A percentile compares a stretch with the other conserved stretches of the same genome.
phyloP scores from a whole-genome alignment of 345 rosid genomes.

The Streptanthus diversifolius region DNA sequence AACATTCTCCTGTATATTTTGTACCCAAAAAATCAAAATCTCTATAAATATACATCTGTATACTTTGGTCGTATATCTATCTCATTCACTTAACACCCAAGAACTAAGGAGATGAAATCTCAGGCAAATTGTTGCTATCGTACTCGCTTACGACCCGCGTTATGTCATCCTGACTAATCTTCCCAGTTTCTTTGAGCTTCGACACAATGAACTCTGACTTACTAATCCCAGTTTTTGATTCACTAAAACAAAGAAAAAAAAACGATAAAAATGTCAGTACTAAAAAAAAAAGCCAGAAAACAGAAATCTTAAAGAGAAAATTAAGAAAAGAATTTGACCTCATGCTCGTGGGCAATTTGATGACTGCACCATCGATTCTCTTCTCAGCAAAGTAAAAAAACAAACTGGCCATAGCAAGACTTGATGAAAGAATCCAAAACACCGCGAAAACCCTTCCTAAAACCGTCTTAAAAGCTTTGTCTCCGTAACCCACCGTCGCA shows the following conservation, averaged over 20 bases:
- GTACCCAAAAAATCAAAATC: no score
- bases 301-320: no score
- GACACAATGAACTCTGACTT: constrained; percentile 66
- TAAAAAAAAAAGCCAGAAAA: no score
- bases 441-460: constrained; percentile 50
- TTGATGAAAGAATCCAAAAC: constrained; percentile 47
- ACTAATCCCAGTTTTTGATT: constrained; percentile 25
- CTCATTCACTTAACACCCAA: constrained; percentile 2
- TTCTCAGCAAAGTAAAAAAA: constrained; percentile 42
- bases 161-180: constrained; percentile 57
- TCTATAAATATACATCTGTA: no score
- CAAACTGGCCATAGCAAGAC: constrained; percentile 52
- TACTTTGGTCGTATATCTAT: no score
- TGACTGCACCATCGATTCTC: constrained; percentile 4
- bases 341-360: constrained; percentile 4
- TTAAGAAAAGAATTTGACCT: constrained; percentile 39
- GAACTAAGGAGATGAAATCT: constrained; percentile 20
- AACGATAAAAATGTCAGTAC: neutral
- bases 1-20: no score
- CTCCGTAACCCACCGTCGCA: constrained; percentile 62
- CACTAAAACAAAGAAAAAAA: neutral
- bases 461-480: constrained; percentile 42
- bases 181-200: constrained; percentile 79
- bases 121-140: constrained; percentile 50
- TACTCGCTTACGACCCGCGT: constrained; percentile 52